Base-by-base conservation (phyloP, 106 monocot species). In the Platanthera guangdongensis region DNA sequence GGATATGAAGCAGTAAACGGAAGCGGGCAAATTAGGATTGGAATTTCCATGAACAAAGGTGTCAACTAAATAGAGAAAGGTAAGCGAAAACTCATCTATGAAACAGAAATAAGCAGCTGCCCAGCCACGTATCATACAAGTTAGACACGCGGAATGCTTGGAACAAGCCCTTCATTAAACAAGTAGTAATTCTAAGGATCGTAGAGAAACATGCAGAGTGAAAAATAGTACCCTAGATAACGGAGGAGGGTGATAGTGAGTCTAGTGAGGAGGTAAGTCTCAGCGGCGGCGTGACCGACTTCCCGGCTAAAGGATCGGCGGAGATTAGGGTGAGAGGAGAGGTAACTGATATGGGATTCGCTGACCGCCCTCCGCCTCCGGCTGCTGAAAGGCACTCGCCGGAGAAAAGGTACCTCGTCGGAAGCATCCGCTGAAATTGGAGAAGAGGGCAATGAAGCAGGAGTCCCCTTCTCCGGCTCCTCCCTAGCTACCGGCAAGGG, bases 201-300 rank as follows among this genome's bases (percentile, higher is more conserved):
- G 6, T 11, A 51, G 72, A 51, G 11, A 51, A 2, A 72, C 8
- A 51, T 39, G 39, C 0, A 39, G 39, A 39, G 39, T 3, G 39
- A 39, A 39, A 39, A 39, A 39, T 2, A 18, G 10, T 76, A 81
- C 80, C 80, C 75, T 45, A 80, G 62, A 47, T 75, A 80, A 48
- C 74, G 25, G 52, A 80, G 67, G 39, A 80, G 80, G 52, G 52
- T 80, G 68, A 89, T 70, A 19, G 93, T 76, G 74, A 97, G 93
- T 21, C 85, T 82, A 10, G 89, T 89, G 75, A 96, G 68, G 65
- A 96, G 89, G 75, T 83, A 96, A 2, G 96, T 96, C 84, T 96
- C 96, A 6, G 92, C 82, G 45, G 96, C 96, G 14, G 91, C 96
- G 81, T 91, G 93, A 16, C 81, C 84, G n/a, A 93, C 84, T 0